Evolutionary conservation across 495 filamentous ascomycete genomes (phyloP).

Genomic region (Entonaema liquescens): DNA sequence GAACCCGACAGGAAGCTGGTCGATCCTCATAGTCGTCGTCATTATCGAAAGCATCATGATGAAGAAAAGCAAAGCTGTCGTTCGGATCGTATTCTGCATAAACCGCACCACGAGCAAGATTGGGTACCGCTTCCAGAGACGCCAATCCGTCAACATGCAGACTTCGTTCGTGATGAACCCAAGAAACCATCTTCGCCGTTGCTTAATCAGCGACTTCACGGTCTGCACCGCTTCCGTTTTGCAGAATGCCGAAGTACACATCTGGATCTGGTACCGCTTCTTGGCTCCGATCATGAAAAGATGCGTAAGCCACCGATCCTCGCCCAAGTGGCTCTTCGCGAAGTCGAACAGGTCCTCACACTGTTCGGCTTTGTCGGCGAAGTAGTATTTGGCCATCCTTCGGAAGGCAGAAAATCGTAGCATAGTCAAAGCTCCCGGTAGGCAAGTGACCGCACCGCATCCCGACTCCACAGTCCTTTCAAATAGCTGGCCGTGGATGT

Average conservation of each 20-base stretch:
- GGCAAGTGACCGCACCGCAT: conserved; percentile 93
- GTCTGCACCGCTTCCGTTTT: conserved; percentile 98
- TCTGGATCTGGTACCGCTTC: conserved; percentile 92
- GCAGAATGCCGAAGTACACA: conserved; percentile 97
- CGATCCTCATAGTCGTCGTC: conserved; percentile 79
- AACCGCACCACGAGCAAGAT: conserved; percentile 89
- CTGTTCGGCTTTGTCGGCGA: conserved; percentile 95
- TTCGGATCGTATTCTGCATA: conserved; percentile 96
- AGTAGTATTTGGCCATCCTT: conserved; percentile 98
- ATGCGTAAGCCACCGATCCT: conserved; percentile 97
- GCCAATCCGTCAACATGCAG: conserved; percentile 95
- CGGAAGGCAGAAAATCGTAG: conserved; percentile 95
- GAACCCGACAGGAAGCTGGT: conserved; percentile 88
- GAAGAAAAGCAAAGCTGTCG: conserved; percentile 94
- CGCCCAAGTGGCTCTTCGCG: conserved; percentile 92
- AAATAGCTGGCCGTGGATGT: conserved; percentile 96
- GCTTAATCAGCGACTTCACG: conserved; percentile 86
- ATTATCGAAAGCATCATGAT: conserved; percentile 90
- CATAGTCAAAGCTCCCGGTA: conserved; percentile 94
- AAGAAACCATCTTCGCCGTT: conserved; percentile 95
- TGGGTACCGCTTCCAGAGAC: conserved; percentile 92
- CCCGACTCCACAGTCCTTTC: conserved; percentile 96
- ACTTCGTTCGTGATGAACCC: conserved; percentile 99
- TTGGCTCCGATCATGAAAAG: conserved; percentile 98
- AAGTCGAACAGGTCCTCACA: conserved; percentile 97